Percentiles rank a stretch among this genome's conserved stretches.
phyloP scores from a whole-genome alignment of 495 filamentous ascomycete genomes.

The Lasiosphaeria miniovina region DNA sequence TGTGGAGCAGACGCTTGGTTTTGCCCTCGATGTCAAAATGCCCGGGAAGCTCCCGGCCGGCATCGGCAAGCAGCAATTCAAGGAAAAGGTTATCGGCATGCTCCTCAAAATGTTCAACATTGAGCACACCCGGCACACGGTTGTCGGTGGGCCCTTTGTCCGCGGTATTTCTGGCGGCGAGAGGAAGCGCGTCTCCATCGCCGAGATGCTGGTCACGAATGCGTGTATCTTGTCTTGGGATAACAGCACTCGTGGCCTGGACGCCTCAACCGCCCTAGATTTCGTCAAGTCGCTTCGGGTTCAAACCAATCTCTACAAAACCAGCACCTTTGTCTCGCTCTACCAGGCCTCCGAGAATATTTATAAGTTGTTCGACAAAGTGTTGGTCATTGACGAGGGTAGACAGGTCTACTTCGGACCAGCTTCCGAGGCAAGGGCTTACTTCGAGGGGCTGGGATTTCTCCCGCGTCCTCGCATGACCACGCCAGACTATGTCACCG shows the following conservation, averaged over 20 bases:
- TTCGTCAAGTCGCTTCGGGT: conserved; percentile 68
- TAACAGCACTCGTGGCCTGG: conserved; percentile 79
- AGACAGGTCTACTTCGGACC: conserved; percentile 80
- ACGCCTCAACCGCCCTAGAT: conserved; percentile 79
- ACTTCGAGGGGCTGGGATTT: conserved; percentile 83
- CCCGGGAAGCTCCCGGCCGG: conserved; percentile 69
- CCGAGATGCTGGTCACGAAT: conserved; percentile 69
- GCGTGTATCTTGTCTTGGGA: conserved; percentile 76
- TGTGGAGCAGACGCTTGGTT: conserved; percentile 77
- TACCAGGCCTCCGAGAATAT: conserved; percentile 86
- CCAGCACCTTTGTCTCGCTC: conserved; percentile 73
- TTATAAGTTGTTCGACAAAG: conserved; percentile 84
- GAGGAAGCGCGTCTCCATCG: conserved; percentile 73
- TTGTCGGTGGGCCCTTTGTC: conserved; percentile 76
- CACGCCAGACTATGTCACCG: conserved; percentile 81
- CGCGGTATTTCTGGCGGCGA: conserved; percentile 87
- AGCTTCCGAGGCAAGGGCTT: conserved; percentile 61
- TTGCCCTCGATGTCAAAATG: conserved; percentile 78
- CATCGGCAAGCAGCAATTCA: conserved; percentile 64
- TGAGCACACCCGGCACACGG: conserved; percentile 74
- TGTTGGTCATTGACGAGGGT: conserved; percentile 77
- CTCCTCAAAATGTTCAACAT: conserved; percentile 89
- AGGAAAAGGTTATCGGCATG: conserved; percentile 64
- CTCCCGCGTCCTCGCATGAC: conserved; percentile 76
- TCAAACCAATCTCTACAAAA: conserved; percentile 75